Base-by-base conservation (phyloP, 148 eudicot genomes). In the Camellia lanceoleosa region DNA sequence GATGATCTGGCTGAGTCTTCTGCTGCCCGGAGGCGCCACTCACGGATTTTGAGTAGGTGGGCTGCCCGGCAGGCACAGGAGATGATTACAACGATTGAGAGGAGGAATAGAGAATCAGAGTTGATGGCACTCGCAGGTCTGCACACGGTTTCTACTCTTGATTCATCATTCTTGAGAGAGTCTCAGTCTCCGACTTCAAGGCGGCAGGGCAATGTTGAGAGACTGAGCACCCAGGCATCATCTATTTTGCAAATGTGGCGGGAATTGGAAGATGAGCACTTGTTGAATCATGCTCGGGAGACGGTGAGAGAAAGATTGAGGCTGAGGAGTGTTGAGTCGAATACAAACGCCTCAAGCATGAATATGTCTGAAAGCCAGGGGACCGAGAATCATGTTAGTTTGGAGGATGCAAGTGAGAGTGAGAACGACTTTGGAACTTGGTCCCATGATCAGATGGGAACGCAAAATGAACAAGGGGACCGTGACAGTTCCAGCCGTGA, bases 1-100 rank as follows among this genome's bases (percentile, higher is more conserved):
- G 97, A 94, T 82, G 99, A 96, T 87, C 87, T 96, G 63, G 98
- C 99, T 0, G 99, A 96, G 83, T 89, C 99, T 58, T 94, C 99
- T 77, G 97, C 97, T 47, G 98, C 99, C 46, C 88, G 99, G 79
- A 88, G 98, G 84, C 83, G 94, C 20, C 99, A 94, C 62, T 94
- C 98, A 0, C 79, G 94, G 82, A 92, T 93, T 63, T 85, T 95
- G 88, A 89, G 97, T 65, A 74, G 93, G 81, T 94, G 97, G 99
- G 99, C 99, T 62, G 98, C 99, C 1, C 87, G 97, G 73, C 98
- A 94, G 80, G 99, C 99, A 0, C 92, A 94, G 76, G 97, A 94
- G 79, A 96, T 96, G 99, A 92, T 96, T 58, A 94, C 99, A 11
- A 96, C 99, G 1, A 90, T 96, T 18, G 99, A 96, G 87, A 92